These are phyloP conservation scores for Schizonepeta tenuifolia DNA, from an alignment of 257 asterid species.

Conservation along the genomic window DNA sequence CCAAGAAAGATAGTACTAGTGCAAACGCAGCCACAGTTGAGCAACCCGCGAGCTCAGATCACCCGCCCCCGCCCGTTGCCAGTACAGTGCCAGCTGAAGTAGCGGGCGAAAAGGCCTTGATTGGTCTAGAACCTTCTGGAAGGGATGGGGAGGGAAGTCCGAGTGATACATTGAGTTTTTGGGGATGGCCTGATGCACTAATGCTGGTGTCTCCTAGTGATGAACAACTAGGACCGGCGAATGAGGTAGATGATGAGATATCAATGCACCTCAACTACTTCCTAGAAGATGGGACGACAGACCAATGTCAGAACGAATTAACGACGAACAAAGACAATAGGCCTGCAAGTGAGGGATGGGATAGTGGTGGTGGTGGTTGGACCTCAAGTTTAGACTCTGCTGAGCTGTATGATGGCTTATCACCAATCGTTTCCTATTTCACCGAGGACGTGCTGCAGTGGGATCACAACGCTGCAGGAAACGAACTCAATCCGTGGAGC, in stretches of 20 bases:
- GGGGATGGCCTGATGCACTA: too few relatives aligned
- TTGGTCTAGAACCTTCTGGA: slow-evolving; percentile 17
- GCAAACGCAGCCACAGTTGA: not conserved
- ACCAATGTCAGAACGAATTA: slow-evolving; percentile 8
- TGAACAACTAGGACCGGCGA: slow-evolving; percentile 32
- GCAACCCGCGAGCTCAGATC: not conserved
- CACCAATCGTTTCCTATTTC: slow-evolving; percentile 45
- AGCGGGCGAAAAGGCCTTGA: not conserved
- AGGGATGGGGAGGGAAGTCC: not conserved
- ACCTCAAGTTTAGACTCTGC: slow-evolving; percentile 9
- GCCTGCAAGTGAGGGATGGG: not conserved
- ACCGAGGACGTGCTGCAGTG: slow-evolving; percentile 32
- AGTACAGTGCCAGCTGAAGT: not conserved
- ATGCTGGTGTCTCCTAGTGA: slow-evolving; percentile 6
- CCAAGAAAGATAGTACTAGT: slow-evolving; percentile 41
- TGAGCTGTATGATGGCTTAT: slow-evolving; percentile 30
- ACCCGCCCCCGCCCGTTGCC: not conserved
- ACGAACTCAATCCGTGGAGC: slow-evolving; percentile 39
- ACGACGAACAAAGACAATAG: slow-evolving; percentile 12
- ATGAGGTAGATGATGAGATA: slow-evolving; percentile 33
- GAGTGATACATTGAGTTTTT: too few relatives aligned
- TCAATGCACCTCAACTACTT: slow-evolving; percentile 34
- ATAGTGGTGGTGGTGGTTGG: not conserved
- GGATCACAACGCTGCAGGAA: slow-evolving; percentile 27
- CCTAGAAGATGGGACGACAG: slow-evolving; percentile 23